phyloP scores from a whole-genome alignment of 768 basidiomycete species.

The Boletus patriciae region DNA sequence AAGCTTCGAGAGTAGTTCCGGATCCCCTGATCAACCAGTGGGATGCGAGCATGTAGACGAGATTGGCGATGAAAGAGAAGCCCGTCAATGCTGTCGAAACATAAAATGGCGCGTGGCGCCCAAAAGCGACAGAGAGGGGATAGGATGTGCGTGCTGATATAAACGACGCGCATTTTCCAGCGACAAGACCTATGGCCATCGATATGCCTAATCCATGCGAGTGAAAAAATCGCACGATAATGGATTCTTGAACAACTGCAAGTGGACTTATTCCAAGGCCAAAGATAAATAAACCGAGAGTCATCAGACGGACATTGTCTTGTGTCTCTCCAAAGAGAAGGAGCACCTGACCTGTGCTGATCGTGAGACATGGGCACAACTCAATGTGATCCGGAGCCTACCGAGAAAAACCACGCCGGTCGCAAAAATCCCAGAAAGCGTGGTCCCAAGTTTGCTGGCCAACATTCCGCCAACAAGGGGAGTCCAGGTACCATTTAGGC shows the following conservation, averaged over 20 bases:
- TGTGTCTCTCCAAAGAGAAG: constrained; percentile 66
- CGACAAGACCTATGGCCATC: constrained; percentile 80
- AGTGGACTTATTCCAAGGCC: constrained; percentile 79
- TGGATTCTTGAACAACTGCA: constrained; percentile 81
- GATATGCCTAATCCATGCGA: constrained; percentile 73
- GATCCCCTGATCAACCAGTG: constrained; percentile 63
- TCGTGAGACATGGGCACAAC: constrained; percentile 5
- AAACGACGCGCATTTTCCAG: constrained; percentile 78
- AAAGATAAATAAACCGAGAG: constrained; percentile 74
- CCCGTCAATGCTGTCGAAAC: constrained; percentile 62
- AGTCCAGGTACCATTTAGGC: constrained; percentile 74
- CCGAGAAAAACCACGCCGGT: constrained; percentile 71
- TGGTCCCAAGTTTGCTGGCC: constrained; percentile 70
- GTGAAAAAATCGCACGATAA: constrained; percentile 80
- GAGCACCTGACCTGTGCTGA: constrained; percentile 54
- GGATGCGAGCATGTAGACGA: constrained; percentile 63
- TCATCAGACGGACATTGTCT: constrained; percentile 65
- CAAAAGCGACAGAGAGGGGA: constrained; percentile 67
- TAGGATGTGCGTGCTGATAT: constrained; percentile 73
- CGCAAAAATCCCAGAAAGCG: constrained; percentile 67
- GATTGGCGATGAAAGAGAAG: constrained; percentile 66
- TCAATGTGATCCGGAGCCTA: constrained; percentile 21
- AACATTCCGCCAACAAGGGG: constrained; percentile 76
- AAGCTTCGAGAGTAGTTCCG: constrained; percentile 62
- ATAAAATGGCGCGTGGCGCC: constrained; percentile 73